Percentiles rank a stretch among this genome's conserved stretches.
These are phyloP conservation scores for Tricholoma hemisulphureum DNA, from an alignment of 768 basidiomycete genomes.

Conservation along the genomic window DNA sequence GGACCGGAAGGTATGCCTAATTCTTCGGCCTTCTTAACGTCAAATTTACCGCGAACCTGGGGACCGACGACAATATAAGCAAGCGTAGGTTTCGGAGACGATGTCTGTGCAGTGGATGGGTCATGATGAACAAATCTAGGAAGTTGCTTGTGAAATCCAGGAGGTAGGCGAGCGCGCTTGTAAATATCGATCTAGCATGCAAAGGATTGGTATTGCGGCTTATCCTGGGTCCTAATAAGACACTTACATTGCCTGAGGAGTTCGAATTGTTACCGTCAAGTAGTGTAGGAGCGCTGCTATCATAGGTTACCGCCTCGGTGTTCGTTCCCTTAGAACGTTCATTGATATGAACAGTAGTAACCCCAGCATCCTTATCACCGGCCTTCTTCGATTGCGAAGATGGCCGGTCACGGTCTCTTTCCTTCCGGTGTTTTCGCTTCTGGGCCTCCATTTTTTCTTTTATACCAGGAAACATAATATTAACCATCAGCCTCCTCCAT, in stretches of 20 bases:
- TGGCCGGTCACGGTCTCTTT: background rate
- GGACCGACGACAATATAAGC: conserved; percentile 55
- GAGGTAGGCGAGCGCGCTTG: conserved; percentile 27
- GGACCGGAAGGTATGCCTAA: conserved; percentile 64
- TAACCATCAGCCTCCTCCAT: conserved; percentile 52
- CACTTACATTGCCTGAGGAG: background rate
- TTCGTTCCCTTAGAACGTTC: background rate
- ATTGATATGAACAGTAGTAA: background rate
- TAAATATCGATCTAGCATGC: conserved; percentile 27
- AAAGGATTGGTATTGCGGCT: background rate
- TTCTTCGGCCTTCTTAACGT: conserved; percentile 57
- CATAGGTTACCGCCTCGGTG: background rate
- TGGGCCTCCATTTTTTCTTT: conserved; percentile 14
- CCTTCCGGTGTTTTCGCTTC: conserved; percentile 9
- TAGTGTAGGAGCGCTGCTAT: background rate
- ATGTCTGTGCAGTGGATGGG: conserved; percentile 8
- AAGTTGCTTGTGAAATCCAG: conserved; percentile 37
- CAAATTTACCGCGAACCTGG: conserved; percentile 66
- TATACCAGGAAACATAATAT: conserved; percentile 62
- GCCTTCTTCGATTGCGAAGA: background rate
- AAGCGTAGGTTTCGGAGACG: conserved; percentile 33
- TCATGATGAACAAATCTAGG: conserved; percentile 30
- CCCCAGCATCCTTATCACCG: background rate
- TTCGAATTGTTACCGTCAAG: background rate
- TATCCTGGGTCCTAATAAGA: background rate